Percentiles rank a stretch among this genome's conserved stretches.
Evolutionary conservation across 257 asterid genomes (phyloP).

Genomic region (Plectranthus barbatus): DNA sequence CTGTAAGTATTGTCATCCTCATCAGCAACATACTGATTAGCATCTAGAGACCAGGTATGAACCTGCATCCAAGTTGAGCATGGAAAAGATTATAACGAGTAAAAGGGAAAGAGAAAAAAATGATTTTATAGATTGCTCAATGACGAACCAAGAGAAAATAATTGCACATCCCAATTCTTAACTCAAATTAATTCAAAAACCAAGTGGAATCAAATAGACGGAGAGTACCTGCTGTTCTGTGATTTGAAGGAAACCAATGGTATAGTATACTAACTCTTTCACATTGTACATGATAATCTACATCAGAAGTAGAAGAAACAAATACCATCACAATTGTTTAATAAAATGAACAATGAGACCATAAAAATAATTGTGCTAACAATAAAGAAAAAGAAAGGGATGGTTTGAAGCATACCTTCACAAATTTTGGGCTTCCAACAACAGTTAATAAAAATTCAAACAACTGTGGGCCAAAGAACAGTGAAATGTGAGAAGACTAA

Average conservation of each 20-base stretch:
- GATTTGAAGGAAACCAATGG: slow-evolving; percentile 84
- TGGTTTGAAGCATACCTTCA: slow-evolving; percentile 48
- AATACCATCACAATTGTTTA: slow-evolving; percentile 4
- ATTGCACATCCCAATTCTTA: background rate
- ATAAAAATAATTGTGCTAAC: too few relatives aligned
- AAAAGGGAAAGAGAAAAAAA: slow-evolving; percentile 1
- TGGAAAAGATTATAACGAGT: slow-evolving; percentile 10
- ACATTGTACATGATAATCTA: slow-evolving; percentile 66
- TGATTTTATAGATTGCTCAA: background rate
- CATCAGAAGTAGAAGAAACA: background rate
- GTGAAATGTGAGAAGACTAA: slow-evolving; percentile 8
- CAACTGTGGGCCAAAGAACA: slow-evolving; percentile 49
- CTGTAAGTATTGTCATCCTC: slow-evolving; percentile 92
- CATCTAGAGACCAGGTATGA: slow-evolving; percentile 85
- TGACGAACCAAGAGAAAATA: background rate
- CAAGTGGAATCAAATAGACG: too few relatives aligned
- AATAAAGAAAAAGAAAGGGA: background rate
- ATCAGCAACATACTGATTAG: slow-evolving; percentile 90
- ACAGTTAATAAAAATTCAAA: slow-evolving; percentile 81
- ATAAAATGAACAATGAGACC: background rate
- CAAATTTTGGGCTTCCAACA: slow-evolving; percentile 64
- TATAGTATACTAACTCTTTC: slow-evolving; percentile 76
- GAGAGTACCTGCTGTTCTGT: slow-evolving; percentile 84
- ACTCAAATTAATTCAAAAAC: background rate
- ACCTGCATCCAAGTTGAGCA: slow-evolving; percentile 37